These are phyloP conservation scores for Mycena galopus DNA, from an alignment of 768 basidiomycete genomes.

Conservation along the genomic window DNA sequence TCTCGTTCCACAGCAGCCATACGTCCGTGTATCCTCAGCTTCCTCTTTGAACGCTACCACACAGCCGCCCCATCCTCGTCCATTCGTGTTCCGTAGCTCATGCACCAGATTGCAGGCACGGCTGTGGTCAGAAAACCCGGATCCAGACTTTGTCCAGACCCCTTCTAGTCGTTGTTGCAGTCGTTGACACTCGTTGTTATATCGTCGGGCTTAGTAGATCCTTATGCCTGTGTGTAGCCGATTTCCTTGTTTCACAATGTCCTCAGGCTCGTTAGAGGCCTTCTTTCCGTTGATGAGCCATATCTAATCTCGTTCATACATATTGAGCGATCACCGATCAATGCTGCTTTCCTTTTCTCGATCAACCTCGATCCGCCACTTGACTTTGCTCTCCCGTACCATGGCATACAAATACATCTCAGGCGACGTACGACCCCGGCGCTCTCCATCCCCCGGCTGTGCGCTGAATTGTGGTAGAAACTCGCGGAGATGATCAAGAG, in stretches of 20 bases:
- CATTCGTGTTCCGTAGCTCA: neutral
- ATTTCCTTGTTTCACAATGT: too few relatives aligned
- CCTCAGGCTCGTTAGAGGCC: too few relatives aligned
- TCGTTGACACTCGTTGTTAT: too few relatives aligned
- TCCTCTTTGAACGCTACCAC: neutral
- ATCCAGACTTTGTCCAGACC: too few relatives aligned
- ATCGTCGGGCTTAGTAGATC: too few relatives aligned
- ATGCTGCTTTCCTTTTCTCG: neutral
- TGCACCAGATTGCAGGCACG: too few relatives aligned
- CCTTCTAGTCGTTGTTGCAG: too few relatives aligned
- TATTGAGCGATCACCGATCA: neutral
- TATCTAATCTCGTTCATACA: neutral
- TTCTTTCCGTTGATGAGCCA: too few relatives aligned
- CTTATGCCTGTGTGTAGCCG: too few relatives aligned
- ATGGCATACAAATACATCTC: conserved; percentile 57
- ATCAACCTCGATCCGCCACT: conserved; percentile 4
- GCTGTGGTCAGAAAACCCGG: too few relatives aligned
- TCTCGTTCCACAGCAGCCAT: neutral
- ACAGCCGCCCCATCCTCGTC: neutral
- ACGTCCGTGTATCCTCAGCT: neutral
- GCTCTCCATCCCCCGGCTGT: neutral
- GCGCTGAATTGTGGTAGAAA: conserved; percentile 59
- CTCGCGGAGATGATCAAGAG: conserved; percentile 79
- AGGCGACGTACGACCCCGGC: conserved; percentile 49
- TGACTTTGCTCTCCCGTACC: neutral